Evolutionary conservation across 2,329 filamentous ascomycete species (phyloP), one percentile per base, ranked within the genome.

Genomic region (Bisporella sp.): DNA sequence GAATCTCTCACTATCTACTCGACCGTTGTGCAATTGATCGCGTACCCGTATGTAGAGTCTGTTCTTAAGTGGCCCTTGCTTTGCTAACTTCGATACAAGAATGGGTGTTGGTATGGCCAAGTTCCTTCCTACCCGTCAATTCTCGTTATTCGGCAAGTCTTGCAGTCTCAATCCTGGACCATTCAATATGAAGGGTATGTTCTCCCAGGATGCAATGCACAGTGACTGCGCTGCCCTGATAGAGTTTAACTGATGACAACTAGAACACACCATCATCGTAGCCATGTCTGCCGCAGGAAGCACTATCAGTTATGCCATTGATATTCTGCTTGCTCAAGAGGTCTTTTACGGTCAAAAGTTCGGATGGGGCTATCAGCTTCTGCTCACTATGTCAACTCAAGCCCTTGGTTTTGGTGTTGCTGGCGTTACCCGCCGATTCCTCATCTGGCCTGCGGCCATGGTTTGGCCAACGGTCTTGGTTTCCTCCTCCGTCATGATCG

Each of bases 321-420:
- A 89, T 57, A 83, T 88, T 31, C 77, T 90, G 42, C 71, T 88
- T 2, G 85, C 85, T 0, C 84, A 88, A 66, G 69, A 80, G 31
- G 75, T 84, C 9, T 89, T 88, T 59, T 90, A 90, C 79, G 5
- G 85, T 80, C 1, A 85, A 87, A 64, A 84, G 80, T 50, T 68
- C 85, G 11, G 76, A 47, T 81, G 77, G 69, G 74, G 73, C 2
- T 83, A 81, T 65, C 76, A 84, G 63, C 66, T 83, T 5, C 68
- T 84, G 5, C 71, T 82, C 52, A 76, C 74, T 49, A 73, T 84
- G 52, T 80, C 78, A 3, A 82, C 78, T 1, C 77, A 84, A 51
- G 73, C 80, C 59, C 79, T 82, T 52, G 82, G 82, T 5, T 83
- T 83, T 55, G 81, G 81, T 2, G 68, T 85, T 31, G 82, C 82